These are phyloP conservation scores for Isoetes taiwanensis DNA, from an alignment of 75 land plant species.

Conservation along the genomic window DNA sequence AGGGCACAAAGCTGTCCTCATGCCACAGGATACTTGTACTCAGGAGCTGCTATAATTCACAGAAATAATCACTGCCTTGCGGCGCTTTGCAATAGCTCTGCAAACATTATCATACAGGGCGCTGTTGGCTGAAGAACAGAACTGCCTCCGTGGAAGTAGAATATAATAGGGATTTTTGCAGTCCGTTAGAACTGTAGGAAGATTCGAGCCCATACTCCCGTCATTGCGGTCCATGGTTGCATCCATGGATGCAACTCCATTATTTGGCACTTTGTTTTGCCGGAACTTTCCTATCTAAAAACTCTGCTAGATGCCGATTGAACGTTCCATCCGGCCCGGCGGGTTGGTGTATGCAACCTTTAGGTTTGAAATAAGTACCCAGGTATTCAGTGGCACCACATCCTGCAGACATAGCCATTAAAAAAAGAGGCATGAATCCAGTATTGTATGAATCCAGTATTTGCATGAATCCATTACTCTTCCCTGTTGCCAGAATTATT, in stretches of 20 bases:
- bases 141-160: slow-evolving; percentile 93
- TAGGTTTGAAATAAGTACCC: slow-evolving; percentile 73
- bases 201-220: slow-evolving; percentile 51
- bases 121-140: slow-evolving; percentile 66
- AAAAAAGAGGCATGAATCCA: too few species aligned
- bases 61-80: slow-evolving; percentile 59
- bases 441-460: too few species aligned
- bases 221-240: slow-evolving; percentile 35
- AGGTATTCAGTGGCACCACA: slow-evolving; percentile 69
- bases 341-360: slow-evolving; percentile 68
- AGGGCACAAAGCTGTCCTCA: slow-evolving; percentile 66
- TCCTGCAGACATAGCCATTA: slow-evolving; percentile 40
- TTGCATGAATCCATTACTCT: too few species aligned
- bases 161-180: slow-evolving; percentile 47
- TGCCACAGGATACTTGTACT: slow-evolving; percentile 62
- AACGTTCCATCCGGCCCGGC: slow-evolving; percentile 86
- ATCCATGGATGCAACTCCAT: slow-evolving; percentile 61
- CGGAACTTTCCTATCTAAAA: slow-evolving; percentile 54
- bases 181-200: slow-evolving; percentile 27
- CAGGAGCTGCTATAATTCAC: slow-evolving; percentile 83
- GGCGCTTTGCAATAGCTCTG: slow-evolving; percentile 43
- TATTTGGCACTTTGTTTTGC: slow-evolving; percentile 44
- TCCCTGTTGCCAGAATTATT: too few species aligned
- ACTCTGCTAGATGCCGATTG: slow-evolving; percentile 68
- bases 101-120: slow-evolving; percentile 68